A percentile compares a stretch with the other conserved stretches of the same genome.
Conservation (phyloP, 441 rosid species). For the Corymbia citriodora region DNA sequence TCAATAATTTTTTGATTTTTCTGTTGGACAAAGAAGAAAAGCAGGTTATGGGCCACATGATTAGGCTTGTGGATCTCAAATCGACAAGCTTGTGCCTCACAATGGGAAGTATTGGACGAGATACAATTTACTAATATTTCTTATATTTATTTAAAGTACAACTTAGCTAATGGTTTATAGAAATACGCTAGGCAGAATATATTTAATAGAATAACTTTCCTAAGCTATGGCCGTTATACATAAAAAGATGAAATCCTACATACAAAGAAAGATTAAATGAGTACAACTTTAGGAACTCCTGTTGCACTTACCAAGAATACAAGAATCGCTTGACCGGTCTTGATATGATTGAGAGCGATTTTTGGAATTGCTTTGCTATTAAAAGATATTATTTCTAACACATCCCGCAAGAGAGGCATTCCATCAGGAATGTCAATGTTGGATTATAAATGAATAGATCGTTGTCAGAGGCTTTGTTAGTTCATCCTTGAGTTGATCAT, state of each 20-base stretch:
- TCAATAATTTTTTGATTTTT: background rate
- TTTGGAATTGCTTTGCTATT: too few species aligned
- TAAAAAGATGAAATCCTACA: background rate
- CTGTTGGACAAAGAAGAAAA: background rate
- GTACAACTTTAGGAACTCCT: background rate
- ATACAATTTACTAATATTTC: background rate
- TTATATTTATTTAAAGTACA: background rate
- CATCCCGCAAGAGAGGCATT: too few species aligned
- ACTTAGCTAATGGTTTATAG: background rate
- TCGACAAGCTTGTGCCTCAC: background rate
- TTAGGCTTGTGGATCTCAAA: background rate
- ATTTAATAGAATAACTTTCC: too few species aligned
- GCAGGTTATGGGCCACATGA: background rate
- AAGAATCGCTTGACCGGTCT: too few species aligned
- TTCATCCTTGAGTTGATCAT: too few species aligned
- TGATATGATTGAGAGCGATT: too few species aligned
- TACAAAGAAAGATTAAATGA: background rate
- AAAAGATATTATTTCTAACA: too few species aligned
- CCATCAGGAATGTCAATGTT: too few species aligned
- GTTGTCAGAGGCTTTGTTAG: too few species aligned
- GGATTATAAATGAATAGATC: too few species aligned
- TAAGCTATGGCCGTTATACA: background rate
- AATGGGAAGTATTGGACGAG: background rate
- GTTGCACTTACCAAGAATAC: background rate
- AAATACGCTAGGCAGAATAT: too few species aligned